Percentiles rank a stretch among this genome's conserved stretches.
These are phyloP conservation scores for Escallonia rubra DNA, from an alignment of 129 eudicot genomes.

Conservation along the genomic window DNA sequence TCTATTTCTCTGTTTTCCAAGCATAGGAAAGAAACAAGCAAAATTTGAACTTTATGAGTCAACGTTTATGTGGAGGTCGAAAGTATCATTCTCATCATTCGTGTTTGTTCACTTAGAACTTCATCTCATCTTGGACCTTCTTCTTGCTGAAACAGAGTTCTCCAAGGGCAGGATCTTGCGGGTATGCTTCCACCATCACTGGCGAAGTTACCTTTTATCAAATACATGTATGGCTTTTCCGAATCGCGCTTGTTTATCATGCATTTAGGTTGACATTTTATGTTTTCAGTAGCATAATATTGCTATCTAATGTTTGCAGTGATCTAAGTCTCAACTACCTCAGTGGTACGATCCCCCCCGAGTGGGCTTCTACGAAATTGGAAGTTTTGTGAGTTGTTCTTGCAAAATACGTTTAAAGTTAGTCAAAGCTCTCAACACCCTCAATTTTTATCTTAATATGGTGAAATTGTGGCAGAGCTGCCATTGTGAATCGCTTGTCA, in stretches of 20 bases:
- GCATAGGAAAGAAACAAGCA: too few relatives aligned
- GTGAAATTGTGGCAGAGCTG: conserved; percentile 21
- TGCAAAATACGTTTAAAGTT: not conserved
- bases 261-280: not conserved
- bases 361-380: conserved; percentile 62
- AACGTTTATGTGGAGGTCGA: too few relatives aligned
- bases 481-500: conserved; percentile 51
- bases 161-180: conserved; percentile 56
- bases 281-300: not conserved
- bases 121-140: too few relatives aligned
- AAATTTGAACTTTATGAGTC: too few relatives aligned
- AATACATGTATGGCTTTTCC: conserved; percentile 25
- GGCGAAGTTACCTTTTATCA: conserved; percentile 43
- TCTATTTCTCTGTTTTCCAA: too few relatives aligned
- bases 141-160: conserved; percentile 27
- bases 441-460: not conserved
- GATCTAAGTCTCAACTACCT: conserved; percentile 51
- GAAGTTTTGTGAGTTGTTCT: conserved; percentile 36
- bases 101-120: too few relatives aligned
- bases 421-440: not conserved
- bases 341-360: conserved; percentile 55
- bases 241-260: not conserved
- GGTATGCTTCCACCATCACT: conserved; percentile 63
- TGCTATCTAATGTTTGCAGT: conserved; percentile 23
- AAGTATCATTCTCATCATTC: too few relatives aligned